These are phyloP conservation scores for Oxytropis ochrocephala DNA, from an alignment of 306 rosid species.

Conservation along the genomic window DNA sequence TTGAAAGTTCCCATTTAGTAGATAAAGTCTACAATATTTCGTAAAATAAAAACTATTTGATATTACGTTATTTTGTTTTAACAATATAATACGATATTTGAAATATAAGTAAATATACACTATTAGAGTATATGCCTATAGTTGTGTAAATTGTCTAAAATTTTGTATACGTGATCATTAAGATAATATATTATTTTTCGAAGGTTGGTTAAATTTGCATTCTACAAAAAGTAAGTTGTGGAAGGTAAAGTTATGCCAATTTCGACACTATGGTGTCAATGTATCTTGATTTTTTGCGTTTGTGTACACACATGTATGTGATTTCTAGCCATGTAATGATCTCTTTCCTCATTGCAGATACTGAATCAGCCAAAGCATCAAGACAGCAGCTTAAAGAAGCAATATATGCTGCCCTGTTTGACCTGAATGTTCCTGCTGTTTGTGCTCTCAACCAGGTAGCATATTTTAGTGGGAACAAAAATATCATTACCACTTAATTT, in stretches of 20 bases:
- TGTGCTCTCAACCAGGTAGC: slow-evolving; percentile 88
- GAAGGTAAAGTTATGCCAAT: not conserved
- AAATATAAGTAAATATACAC: not conserved
- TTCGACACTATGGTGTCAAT: not conserved
- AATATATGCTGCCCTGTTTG: slow-evolving; percentile 57
- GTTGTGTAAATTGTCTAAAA: not conserved
- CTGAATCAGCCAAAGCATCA: slow-evolving; percentile 77
- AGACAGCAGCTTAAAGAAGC: slow-evolving; percentile 83
- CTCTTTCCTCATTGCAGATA: slow-evolving; percentile 40
- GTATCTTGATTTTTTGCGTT: not conserved
- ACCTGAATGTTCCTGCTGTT: slow-evolving; percentile 83
- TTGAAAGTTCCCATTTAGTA: not conserved
- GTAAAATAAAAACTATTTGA: not conserved
- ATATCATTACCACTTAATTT: not conserved
- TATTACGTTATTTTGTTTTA: not conserved
- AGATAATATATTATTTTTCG: not conserved
- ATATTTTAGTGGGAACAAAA: not conserved
- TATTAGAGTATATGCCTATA: not conserved
- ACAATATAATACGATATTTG: not conserved
- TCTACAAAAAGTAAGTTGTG: not conserved
- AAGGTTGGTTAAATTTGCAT: not conserved
- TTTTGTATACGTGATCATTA: not conserved
- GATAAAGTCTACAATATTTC: not conserved
- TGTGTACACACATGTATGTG: not conserved
- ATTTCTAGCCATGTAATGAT: not conserved